Evolutionary conservation across 257 asterid genomes (phyloP).

Genomic region (Penstemon newberryi): DNA sequence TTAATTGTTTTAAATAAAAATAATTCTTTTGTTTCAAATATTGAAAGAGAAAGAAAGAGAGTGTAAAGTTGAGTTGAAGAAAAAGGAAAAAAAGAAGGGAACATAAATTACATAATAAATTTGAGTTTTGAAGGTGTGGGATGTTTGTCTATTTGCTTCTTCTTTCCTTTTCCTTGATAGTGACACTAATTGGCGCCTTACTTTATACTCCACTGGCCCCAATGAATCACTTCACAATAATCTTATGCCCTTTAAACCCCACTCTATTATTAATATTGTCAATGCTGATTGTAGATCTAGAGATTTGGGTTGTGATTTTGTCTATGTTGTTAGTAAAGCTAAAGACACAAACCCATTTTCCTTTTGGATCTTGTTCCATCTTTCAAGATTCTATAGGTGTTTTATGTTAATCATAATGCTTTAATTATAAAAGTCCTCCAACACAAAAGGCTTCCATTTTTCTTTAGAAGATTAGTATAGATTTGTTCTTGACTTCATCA

Average conservation of each 20-base stretch:
- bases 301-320: constrained; percentile 24
- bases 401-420: constrained; percentile 22
- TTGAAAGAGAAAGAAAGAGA: constrained; percentile 26
- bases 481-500: constrained; percentile 6
- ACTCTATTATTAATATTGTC: not conserved
- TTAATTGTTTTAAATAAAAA: no score
- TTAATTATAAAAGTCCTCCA: not conserved
- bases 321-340: constrained; percentile 9
- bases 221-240: constrained; percentile 22
- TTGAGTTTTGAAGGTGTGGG: not conserved
- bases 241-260: constrained; percentile 11
- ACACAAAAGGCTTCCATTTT: no score
- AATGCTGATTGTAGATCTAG: constrained; percentile 46
- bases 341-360: constrained; percentile 26
- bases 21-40: not conserved
- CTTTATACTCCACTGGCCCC: constrained; percentile 35
- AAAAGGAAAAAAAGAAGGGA: constrained; percentile 12
- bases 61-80: constrained; percentile 13
- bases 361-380: constrained; percentile 30
- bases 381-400: constrained; percentile 28
- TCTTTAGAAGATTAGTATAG: no score
- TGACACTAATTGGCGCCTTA: constrained; percentile 61
- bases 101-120: constrained; percentile 33
- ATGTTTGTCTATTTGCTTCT: constrained; percentile 20
- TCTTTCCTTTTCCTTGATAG: constrained; percentile 26